Base-by-base conservation (phyloP, 495 filamentous ascomycete genomes). In the Cryomyces minteri region DNA sequence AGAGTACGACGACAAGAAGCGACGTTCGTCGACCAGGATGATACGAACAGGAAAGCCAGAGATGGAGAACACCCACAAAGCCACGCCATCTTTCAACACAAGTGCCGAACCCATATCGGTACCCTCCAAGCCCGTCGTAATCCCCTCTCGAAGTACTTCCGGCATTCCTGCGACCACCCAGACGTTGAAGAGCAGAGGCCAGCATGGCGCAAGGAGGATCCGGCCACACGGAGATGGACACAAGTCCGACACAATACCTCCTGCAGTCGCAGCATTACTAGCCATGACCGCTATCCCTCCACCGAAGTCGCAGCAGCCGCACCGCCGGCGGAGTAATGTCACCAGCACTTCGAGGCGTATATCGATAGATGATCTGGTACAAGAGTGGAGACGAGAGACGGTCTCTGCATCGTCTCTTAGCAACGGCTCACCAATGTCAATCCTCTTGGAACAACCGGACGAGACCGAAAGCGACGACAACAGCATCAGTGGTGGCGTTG, bases 241-340 rank as follows among this genome's bases (percentile, higher is more conserved):
- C 50, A 54, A 53, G 34, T 43, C 56, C 5, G 51, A 54, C 44
- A 58, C 55, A 0, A 51, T 66, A 5, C 62, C 62, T 14, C 62
- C 64, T 4, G 58, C 64, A 6, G 64, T 67, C 8, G 64, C 64
- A 11, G 64, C 64, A 6, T 45, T 67, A 32, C 56, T 67, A 5
- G 64, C 64, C 38, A 54, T 67, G 10, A 67, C 63, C 5, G 43
- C 51, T 29, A 67, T 67, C 28, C 64, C 64, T 8, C 55, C 43
- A 5, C 61, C 57, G 8, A 53, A 49, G 31, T 39, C 41, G 40
- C 41, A 45, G 39, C 54, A 56, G 11, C 42, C 47, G 34, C 34
- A 12, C 40, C 51, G 53, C 1, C 51, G 53, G 7, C 49, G 46
- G 42, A 53, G 44, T 32, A 25, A 1, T 25, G 28, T 43, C 12